Base-by-base conservation (phyloP, 2,329 filamentous ascomycete species). In the Thelonectria blattea region DNA sequence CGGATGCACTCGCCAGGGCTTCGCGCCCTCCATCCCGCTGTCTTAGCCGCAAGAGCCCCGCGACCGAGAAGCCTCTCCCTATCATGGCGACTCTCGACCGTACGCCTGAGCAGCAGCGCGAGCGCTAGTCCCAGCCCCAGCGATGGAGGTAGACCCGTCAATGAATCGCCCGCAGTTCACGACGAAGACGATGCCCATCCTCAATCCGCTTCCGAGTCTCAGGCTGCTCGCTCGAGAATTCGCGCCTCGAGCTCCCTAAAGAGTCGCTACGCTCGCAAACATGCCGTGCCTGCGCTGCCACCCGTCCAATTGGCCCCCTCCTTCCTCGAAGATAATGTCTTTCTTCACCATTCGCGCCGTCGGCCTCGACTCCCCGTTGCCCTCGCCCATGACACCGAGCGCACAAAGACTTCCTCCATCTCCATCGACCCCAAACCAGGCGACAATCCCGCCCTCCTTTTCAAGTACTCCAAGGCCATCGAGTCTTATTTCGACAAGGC, bases 301-400 rank as follows among this genome's bases (percentile, higher is more conserved):
- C 77, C 80, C 2, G 75, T 85, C 20, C 77, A 81, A 51, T 75
- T 91, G 14, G 86, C 88, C 1, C 73, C 79, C 57, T 83, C 80
- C 73, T 91, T 90, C 62, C 73, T 86, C 54, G 74, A 81, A 41
- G 72, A 77, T 18, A 83, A 83, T 56, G 80, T 90, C 41, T 70
- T 62, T 12, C 57, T 74, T 22, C 68, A 71, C 51, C 27, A 65
- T 48, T n/a, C 55, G n/a, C 57, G 58, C n/a, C 63, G 45, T 14
- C 69, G 68, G 48, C 75, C 74, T 17, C 61, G 62, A 10, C 65
- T 77, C 11, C 74, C 75, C 6, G 52, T 59, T 32, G 75, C 74
- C 17, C 68, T 77, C 12, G 60, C 63, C 15, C 70, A 75, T 61
- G 75, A 77, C 53, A 68, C 71, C 37, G 71, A 65, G 45, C 68